These are phyloP conservation scores for Colletotrichum cordylinicola DNA, from an alignment of 2,329 filamentous ascomycete genomes.

Conservation along the genomic window DNA sequence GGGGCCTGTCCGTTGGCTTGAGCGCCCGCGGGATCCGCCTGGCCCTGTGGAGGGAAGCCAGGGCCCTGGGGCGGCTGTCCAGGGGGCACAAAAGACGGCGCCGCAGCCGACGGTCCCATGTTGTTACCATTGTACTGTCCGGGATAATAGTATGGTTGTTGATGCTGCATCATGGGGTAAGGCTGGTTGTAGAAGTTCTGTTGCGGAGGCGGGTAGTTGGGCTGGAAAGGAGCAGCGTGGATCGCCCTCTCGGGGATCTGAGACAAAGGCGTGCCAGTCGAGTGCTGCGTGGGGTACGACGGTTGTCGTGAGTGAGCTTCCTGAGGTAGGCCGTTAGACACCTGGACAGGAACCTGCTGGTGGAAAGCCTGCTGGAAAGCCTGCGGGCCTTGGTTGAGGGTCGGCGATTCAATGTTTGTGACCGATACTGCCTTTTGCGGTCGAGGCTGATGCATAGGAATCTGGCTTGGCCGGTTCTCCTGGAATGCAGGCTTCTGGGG, in stretches of 20 bases:
- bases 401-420: conserved; percentile 88
- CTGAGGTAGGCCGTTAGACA: conserved; percentile 61
- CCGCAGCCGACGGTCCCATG: conserved; percentile 37
- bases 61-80: conserved; percentile 51
- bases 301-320: conserved; percentile 70
- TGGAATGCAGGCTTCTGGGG: conserved; percentile 64
- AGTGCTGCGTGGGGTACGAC: conserved; percentile 74
- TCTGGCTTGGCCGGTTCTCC: conserved; percentile 57
- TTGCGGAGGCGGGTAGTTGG: conserved; percentile 65
- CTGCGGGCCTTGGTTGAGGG: conserved; percentile 66
- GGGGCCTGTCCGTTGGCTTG: conserved; percentile 44
- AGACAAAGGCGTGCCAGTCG: conserved; percentile 81
- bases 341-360: conserved; percentile 86
- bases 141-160: conserved; percentile 65
- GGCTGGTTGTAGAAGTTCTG: conserved; percentile 64
- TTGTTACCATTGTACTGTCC: conserved; percentile 28
- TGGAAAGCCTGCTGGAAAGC: conserved; percentile 94
- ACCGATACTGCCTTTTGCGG: conserved; percentile 95
- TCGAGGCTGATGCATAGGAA: conserved; percentile 90
- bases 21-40: conserved; percentile 37
- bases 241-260: conserved; percentile 94
- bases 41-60: conserved; percentile 48
- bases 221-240: conserved; percentile 89
- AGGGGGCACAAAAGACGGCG: conserved; percentile 63
- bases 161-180: conserved; percentile 61